phyloP scores from a whole-genome alignment of 1,139 yeast species.

The Pneumocystis sp. region DNA sequence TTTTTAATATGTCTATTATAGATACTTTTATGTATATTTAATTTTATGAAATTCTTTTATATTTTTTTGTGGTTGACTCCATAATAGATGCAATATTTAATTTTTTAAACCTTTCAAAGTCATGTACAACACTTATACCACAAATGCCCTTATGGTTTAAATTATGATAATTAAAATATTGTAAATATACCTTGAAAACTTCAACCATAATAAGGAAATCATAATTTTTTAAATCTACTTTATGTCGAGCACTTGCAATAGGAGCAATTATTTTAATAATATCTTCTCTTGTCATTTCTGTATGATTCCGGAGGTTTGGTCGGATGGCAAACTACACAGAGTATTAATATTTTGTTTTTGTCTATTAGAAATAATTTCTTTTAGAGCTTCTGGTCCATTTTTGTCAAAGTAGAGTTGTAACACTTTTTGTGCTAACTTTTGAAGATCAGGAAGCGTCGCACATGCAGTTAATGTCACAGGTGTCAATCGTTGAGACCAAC shows the following conservation, averaged over 20 bases:
- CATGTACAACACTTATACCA: constrained; percentile 65
- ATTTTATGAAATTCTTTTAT: not conserved
- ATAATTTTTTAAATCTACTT: constrained; percentile 65
- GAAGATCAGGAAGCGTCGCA: constrained; percentile 54
- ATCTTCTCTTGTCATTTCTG: constrained; percentile 49
- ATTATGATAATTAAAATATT: constrained; percentile 15
- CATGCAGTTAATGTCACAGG: constrained; percentile 68
- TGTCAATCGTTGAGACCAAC: constrained; percentile 47
- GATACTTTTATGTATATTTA: not conserved
- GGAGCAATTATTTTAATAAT: constrained; percentile 61
- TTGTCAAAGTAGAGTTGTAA: constrained; percentile 55
- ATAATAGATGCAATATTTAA: constrained; percentile 34
- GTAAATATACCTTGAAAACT: constrained; percentile 44
- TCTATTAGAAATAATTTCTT: not conserved
- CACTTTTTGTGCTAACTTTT: constrained; percentile 41
- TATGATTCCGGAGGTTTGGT: constrained; percentile 65
- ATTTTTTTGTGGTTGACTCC: not conserved
- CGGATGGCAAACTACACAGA: constrained; percentile 57
- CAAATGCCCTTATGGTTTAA: constrained; percentile 34
- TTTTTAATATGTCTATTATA: not conserved
- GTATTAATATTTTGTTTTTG: constrained; percentile 18
- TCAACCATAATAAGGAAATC: constrained; percentile 72
- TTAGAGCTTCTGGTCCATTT: constrained; percentile 24
- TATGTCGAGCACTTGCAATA: constrained; percentile 49
- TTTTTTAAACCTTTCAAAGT: constrained; percentile 40